Conservation (phyloP, 306 rosid genomes). For the Vigna angularis region DNA sequence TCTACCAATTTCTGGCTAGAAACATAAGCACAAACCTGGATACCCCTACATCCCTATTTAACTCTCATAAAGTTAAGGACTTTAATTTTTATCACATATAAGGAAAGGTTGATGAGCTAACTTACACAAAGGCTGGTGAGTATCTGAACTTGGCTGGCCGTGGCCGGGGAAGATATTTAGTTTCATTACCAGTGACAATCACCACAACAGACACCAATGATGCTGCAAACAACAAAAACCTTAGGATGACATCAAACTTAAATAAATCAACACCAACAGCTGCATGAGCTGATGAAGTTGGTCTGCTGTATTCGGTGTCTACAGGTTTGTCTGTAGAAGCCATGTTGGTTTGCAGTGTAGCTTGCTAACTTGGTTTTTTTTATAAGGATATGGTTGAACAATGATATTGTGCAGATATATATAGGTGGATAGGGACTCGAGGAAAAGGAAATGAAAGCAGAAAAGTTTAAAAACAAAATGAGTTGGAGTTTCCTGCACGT, state of each 20-base stretch:
- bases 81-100: not conserved
- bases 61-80: not conserved
- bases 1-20: not conserved
- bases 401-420: conserved; percentile 24
- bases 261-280: conserved; percentile 36
- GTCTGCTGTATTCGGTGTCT: conserved; percentile 53
- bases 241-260: conserved; percentile 52
- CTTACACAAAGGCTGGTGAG: conserved; percentile 88
- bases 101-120: not conserved
- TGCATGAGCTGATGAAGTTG: conserved; percentile 29
- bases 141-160: conserved; percentile 65
- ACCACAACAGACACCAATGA: conserved; percentile 66
- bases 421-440: conserved; percentile 1
- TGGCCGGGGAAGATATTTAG: conserved; percentile 11
- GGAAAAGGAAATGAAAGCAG: not conserved
- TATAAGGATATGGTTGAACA: conserved; percentile 42
- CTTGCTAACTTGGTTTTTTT: not conserved
- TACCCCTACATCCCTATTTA: not conserved
- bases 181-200: conserved; percentile 74
- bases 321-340: conserved; percentile 65
- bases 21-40: not conserved
- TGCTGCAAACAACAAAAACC: conserved; percentile 75
- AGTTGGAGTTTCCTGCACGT: conserved; percentile 64
- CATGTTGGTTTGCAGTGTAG: conserved; percentile 42
- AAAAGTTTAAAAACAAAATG: conserved; percentile 14